Percentiles rank a stretch among this genome's conserved stretches.
Conservation (phyloP, 2,329 filamentous ascomycete species). For the Diplocarpon rosae region DNA sequence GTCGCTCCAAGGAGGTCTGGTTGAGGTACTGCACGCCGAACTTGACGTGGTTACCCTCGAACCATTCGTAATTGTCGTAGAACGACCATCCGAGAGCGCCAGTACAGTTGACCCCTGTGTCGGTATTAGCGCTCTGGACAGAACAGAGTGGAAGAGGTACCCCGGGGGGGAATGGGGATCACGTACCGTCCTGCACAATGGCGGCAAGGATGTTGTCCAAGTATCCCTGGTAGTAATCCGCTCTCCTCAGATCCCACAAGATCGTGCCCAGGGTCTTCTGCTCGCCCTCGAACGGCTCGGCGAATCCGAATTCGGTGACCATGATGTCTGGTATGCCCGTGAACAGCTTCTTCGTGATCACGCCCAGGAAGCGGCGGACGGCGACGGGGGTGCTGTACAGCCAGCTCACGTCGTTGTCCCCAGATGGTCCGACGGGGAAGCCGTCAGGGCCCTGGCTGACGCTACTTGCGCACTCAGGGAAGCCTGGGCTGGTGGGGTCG, state of each 20-base stretch:
- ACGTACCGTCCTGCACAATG: conserved; percentile 49
- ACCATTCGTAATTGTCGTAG: conserved; percentile 46
- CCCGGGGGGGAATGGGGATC: no score
- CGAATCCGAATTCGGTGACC: conserved; percentile 23
- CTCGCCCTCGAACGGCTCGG: conserved; percentile 23
- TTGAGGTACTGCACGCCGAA: conserved; percentile 28
- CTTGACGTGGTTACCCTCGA: conserved; percentile 27
- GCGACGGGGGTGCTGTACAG: conserved; percentile 31
- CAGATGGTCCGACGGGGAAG: conserved; percentile 35
- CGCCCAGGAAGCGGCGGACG: conserved; percentile 32
- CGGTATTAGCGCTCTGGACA: background rate
- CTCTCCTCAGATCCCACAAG: conserved; percentile 68
- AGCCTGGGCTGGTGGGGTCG: conserved; percentile 19
- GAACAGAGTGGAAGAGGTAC: no score
- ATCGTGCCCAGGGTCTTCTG: conserved; percentile 31
- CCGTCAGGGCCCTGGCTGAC: conserved; percentile 28
- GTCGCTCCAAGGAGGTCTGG: conserved; percentile 24
- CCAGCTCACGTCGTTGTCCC: conserved; percentile 32
- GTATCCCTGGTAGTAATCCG: conserved; percentile 67
- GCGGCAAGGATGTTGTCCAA: conserved; percentile 56
- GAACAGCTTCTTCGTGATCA: conserved; percentile 31
- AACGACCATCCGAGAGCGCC: conserved; percentile 84
- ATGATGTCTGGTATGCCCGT: conserved; percentile 28
- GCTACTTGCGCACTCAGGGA: conserved; percentile 25
- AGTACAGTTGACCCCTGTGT: conserved; percentile 56